Base-by-base conservation (phyloP, 345 rosid species). In the Rhizophora apiculata region DNA sequence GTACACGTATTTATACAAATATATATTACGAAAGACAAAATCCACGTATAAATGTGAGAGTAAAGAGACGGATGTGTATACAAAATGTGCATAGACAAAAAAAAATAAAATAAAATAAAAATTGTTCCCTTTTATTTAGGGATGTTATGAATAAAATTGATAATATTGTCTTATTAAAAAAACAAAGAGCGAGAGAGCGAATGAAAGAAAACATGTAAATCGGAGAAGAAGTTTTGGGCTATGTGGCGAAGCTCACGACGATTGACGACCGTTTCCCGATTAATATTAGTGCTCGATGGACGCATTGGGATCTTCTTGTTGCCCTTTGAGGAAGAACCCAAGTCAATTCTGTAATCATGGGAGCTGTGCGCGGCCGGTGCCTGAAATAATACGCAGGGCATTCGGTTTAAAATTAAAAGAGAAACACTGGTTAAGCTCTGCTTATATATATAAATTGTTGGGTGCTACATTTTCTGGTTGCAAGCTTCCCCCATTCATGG, bases 291-390 rank as follows among this genome's bases (percentile, higher is more conserved):
- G 77, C 39, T 9, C 84, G 79, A 56, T 21, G 84, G 5, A 73
- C 91, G 81, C 67, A 81, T 68, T 29, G 92, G 73, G 21, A 82
- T 69, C 78, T 76, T 85, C 82, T 69, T 78, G 79, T 74, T 85
- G 84, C 72, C 65, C 74, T 78, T 86, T 52, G 97, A 89, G 20
- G 97, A 84, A 58, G 96, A 86, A 56, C 94, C 91, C 71, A 69
- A 10, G n/a, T 85, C 85, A 5, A 73, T 82, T 71, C 83, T 83
- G 79, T 80, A 78, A 54, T 89, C 89, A 4, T 81, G 87, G 30
- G 65, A 55, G 43, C 9, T 67, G 69, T 65, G 51, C 59, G 74
- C 80, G 62, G 74, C 78, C 26, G 88, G 68, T 65, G 82, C 79
- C 93, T 90, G 59, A 6, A 6, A 61, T 24, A 24, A 16, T 13